Base-by-base conservation (phyloP, 164 flowering plant genomes). In the Dillenia turbinata region DNA sequence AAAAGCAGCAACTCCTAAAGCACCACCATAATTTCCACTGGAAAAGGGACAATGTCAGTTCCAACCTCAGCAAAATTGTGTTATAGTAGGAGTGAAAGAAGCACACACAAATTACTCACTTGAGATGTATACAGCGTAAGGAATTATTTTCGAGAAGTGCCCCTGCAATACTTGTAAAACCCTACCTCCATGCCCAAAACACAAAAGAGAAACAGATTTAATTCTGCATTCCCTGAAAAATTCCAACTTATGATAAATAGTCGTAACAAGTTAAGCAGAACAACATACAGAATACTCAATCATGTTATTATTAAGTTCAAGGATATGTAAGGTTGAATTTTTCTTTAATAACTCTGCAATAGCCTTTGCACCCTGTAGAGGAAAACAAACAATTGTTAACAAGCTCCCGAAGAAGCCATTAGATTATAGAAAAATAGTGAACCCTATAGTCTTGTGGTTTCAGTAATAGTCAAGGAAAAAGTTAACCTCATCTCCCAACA, bases 21-120 rank as follows among this genome's bases (percentile, higher is more conserved):
- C 79, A 67, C 99, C 99, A 66, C 97, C 96, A 79, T 95, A 95
- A 63, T 95, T 95, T 67, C 97, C 97, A 76, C 99, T 95, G 49
- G 10, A 69, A 64, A 63, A 26, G 33, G 33, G 33, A 26, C 33
- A 26, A 26, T 26, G 5, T 26, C 33, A 26, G 33, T 26, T 26
- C 33, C 33, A 26, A 26, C 33, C 33, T 26, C 33, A 22, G 10
- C 24, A 19, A 61, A 56, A 2, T 49, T 61, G 57, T 6, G n/a
- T 13, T 59, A 15, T 33, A 43, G 46, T 49, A 51, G 22, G 19
- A 61, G 44, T 22, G 19, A 53, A 46, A 47, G 33, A 40, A 9
- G 46, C 45, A 8, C 12, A 26, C 54, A 61, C n/a, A 6, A 52
- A 59, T 48, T 33, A 77, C 96, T 85, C 73, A 95, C 97, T 83